Evolutionary conservation across 148 eudicot species (phyloP).

Genomic region (Rhododendron kiyosumense): DNA sequence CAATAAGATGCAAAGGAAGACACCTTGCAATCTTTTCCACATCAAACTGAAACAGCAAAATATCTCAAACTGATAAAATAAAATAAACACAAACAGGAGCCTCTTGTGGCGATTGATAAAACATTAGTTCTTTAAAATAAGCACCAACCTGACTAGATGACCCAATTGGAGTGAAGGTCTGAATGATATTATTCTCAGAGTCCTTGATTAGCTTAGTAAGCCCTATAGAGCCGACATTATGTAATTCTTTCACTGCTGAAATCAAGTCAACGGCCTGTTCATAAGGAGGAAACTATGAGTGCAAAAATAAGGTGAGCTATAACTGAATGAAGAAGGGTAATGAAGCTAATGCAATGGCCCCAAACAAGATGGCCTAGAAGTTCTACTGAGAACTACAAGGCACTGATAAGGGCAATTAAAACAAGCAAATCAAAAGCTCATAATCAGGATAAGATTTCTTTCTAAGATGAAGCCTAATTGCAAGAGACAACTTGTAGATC

Average conservation of each 20-base stretch:
- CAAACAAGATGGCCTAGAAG: neutral
- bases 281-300: neutral
- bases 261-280: constrained; percentile 64
- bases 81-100: neutral
- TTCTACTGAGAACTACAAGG: neutral
- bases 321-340: neutral
- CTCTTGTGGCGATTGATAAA: neutral
- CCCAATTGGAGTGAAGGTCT: constrained; percentile 40
- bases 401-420: neutral
- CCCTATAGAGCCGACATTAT: constrained; percentile 46
- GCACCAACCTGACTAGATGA: constrained; percentile 52
- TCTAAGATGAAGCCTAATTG: neutral
- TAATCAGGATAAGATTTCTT: neutral
- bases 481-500: neutral
- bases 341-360: neutral
- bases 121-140: neutral
- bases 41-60: constrained; percentile 57
- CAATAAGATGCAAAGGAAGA: constrained; percentile 78
- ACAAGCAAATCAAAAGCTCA: neutral
- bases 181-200: constrained; percentile 38
- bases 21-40: constrained; percentile 61
- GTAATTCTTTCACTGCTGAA: constrained; percentile 65
- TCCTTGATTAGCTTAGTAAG: constrained; percentile 68
- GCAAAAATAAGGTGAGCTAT: neutral
- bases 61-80: neutral